Conservation (phyloP, 805 yeast genomes). For the Lipomyces anomalus region DNA sequence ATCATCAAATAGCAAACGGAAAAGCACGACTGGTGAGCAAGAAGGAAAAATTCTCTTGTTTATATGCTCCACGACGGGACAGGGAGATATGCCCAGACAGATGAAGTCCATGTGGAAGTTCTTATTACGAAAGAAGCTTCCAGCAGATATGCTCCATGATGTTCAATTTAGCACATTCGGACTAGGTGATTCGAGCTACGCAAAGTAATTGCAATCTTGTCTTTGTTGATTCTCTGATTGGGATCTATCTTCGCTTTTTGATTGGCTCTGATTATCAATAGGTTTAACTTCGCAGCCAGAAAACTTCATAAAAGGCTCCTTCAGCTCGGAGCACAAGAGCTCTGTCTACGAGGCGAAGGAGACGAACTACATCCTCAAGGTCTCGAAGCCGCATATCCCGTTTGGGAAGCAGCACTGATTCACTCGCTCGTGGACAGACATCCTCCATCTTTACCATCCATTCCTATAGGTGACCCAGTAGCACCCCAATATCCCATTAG, state of each 20-base stretch:
- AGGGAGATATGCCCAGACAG: slow-evolving; percentile 85
- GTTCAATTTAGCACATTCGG: slow-evolving; percentile 72
- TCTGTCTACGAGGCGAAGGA: slow-evolving; percentile 74
- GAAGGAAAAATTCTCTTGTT: slow-evolving; percentile 41
- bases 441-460: slow-evolving; percentile 29
- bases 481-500: slow-evolving; percentile 27
- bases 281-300: slow-evolving; percentile 80
- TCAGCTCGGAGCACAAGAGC: slow-evolving; percentile 76
- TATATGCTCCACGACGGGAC: slow-evolving; percentile 88
- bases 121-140: slow-evolving; percentile 59
- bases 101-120: slow-evolving; percentile 69
- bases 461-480: slow-evolving; percentile 31
- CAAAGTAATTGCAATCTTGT: slow-evolving; percentile 30
- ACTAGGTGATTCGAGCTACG: slow-evolving; percentile 88
- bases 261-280: slow-evolving; percentile 27
- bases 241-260: too few species aligned
- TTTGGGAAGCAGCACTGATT: slow-evolving; percentile 58
- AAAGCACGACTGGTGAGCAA: slow-evolving; percentile 42
- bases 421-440: background rate
- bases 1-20: slow-evolving; percentile 23
- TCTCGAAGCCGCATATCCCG: slow-evolving; percentile 65
- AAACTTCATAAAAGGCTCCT: slow-evolving; percentile 71
- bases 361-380: slow-evolving; percentile 77
- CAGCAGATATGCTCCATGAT: slow-evolving; percentile 56
- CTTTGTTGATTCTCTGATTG: background rate